Conservation (phyloP, 208 protist species). For the Borovskyia barvae region DNA sequence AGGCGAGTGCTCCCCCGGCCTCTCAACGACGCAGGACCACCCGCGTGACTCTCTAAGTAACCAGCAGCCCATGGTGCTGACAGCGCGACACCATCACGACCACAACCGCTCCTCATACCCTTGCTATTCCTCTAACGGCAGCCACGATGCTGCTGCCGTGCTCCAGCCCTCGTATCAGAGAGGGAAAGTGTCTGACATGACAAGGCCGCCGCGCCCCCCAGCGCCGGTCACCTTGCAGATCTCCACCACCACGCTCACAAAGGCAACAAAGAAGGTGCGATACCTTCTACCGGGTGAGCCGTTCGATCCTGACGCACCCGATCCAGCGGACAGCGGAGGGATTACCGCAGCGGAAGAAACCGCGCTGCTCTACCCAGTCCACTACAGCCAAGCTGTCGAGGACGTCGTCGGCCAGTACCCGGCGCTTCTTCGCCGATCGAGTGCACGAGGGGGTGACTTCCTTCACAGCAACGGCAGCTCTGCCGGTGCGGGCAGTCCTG, state of each 20-base stretch:
- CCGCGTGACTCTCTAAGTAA: no score
- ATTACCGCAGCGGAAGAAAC: conserved; percentile 29
- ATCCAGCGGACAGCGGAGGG: conserved; percentile 28
- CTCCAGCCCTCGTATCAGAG: no score
- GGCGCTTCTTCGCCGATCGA: conserved; percentile 25
- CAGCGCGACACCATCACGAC: neutral
- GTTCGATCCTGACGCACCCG: conserved; percentile 35
- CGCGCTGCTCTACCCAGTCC: conserved; percentile 41
- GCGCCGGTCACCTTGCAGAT: conserved; percentile 28
- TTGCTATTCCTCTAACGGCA: no score
- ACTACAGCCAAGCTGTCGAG: conserved; percentile 26
- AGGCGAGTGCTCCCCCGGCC: no score
- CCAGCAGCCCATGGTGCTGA: neutral
- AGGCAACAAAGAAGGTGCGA: conserved; percentile 48
- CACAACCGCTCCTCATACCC: no score
- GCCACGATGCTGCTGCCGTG: neutral
- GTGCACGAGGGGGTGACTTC: conserved; percentile 18
- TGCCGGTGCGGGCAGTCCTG: neutral
- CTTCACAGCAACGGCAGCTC: neutral
- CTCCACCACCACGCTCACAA: conserved; percentile 60
- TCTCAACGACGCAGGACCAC: no score
- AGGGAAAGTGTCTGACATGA: no score
- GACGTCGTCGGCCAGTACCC: conserved; percentile 16
- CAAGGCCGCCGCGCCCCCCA: neutral
- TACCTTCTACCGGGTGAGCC: conserved; percentile 38